Base-by-base conservation (phyloP, 257 asterid genomes). In the Gardenia jasminoides region DNA sequence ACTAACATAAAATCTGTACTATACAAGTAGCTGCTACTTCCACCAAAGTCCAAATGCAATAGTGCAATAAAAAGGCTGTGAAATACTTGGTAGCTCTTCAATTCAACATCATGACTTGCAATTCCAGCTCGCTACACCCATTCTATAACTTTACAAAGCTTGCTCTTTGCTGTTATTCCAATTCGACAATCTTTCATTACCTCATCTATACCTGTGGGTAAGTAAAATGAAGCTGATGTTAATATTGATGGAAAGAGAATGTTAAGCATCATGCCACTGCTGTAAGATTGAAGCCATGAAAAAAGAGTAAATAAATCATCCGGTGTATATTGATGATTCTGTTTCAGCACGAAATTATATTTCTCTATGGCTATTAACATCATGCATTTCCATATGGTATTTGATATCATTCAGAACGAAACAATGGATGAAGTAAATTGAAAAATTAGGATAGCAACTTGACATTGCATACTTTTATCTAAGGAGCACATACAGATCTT, bases 121-220 rank as follows among this genome's bases (percentile, higher is more conserved):
- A 85, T 89, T 79, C 82, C 88, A 65, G 90, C 87, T 70, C 85
- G 84, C 76, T 78, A 93, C 84, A 90, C 71, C 97, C 95, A 92
- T 70, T 82, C 87, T 65, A 80, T 81, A 75, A 92, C 93, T 85
- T 82, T 92, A 70, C 61, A 84, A 85, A 90, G 90, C 80, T 92
- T 92, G 62, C 80, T 87, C 83, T 74, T 90, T 13, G 87, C 79
- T 28, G 89, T 76, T 80, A 75, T 75, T 39, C 93, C 90, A 48
- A 86, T 76, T 13, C 83, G 88, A 82, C 86, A 82, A 52, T 83
- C 85, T 76, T 22, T 72, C 65, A 89, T 70, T 80, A 85, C 46
- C 67, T 87, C 86, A 79, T 86, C 84, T 75, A 73, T 78, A 76
- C 89, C 95, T 92, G 80, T 44, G 78, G 65, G 77, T 46, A 69